Evolutionary conservation across 148 eudicot genomes (phyloP).

Genomic region (Limonium bicolor): DNA sequence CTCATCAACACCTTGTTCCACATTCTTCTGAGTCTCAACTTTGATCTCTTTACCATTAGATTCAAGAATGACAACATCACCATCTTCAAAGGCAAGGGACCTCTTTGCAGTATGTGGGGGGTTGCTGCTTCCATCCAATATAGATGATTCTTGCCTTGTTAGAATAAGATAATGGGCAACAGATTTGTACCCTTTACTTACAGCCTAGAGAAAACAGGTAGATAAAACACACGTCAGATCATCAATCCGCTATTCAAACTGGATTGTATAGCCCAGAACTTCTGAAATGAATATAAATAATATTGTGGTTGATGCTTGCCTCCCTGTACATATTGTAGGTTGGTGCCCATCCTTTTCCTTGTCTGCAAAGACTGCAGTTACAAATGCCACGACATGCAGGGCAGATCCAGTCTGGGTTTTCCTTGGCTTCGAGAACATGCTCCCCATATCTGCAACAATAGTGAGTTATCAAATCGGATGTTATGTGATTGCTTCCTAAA

Average conservation of each 20-base stretch:
- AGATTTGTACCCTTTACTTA: slow-evolving; percentile 59
- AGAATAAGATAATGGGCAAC: slow-evolving; percentile 84
- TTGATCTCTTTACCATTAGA: no score
- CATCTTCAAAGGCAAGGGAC: slow-evolving; percentile 37
- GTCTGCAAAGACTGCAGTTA: slow-evolving; percentile 90
- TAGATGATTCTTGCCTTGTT: slow-evolving; percentile 36
- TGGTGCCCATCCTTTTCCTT: slow-evolving; percentile 86
- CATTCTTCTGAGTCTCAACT: no score
- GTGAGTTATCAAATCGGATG: slow-evolving; percentile 1
- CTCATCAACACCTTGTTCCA: no score
- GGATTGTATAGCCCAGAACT: neutral
- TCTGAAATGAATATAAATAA: neutral
- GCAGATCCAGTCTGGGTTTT: slow-evolving; percentile 77
- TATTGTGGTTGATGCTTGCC: slow-evolving; percentile 19
- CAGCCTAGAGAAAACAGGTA: slow-evolving; percentile 24
- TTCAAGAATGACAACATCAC: no score
- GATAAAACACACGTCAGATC: neutral
- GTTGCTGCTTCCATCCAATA: slow-evolving; percentile 5
- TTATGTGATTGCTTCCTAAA: neutral
- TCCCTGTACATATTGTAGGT: slow-evolving; percentile 54
- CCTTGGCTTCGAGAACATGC: slow-evolving; percentile 77
- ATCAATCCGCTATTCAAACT: neutral
- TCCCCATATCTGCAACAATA: slow-evolving; percentile 93
- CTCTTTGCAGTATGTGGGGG: slow-evolving; percentile 46
- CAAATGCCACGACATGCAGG: slow-evolving; percentile 94